phyloP scores from a whole-genome alignment of 164 flowering plant genomes.

The Stephania yunnanensis region DNA sequence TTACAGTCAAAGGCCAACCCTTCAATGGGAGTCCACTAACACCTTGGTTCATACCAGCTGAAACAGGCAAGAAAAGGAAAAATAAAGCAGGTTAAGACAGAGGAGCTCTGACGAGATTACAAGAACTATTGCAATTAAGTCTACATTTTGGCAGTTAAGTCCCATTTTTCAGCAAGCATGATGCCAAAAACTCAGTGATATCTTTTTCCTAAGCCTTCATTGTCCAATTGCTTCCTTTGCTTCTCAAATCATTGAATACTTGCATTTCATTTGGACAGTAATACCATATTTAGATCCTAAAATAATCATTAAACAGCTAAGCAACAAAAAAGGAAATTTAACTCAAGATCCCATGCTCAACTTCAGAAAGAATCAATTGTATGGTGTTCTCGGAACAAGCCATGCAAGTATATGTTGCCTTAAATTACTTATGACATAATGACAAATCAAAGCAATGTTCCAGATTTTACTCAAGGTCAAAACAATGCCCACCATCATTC shows the following conservation, averaged over 20 bases:
- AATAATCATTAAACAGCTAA: too few species aligned
- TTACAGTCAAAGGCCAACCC: slow-evolving; percentile 92
- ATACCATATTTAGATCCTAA: too few species aligned
- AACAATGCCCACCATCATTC: background rate
- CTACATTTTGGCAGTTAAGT: too few species aligned
- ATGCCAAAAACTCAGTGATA: too few species aligned
- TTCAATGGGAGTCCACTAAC: slow-evolving; percentile 64
- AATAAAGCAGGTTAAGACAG: background rate
- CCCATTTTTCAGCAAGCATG: too few species aligned
- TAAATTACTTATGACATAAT: background rate
- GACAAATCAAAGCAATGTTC: background rate
- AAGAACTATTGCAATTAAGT: background rate
- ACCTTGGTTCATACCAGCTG: slow-evolving; percentile 66
- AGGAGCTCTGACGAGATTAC: background rate
- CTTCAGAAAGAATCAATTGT: too few species aligned
- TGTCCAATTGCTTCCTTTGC: too few species aligned
- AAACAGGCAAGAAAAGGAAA: slow-evolving; percentile 1
- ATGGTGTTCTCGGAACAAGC: background rate
- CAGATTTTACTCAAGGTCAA: background rate
- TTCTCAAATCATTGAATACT: too few species aligned
- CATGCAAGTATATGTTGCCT: background rate
- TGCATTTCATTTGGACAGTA: too few species aligned
- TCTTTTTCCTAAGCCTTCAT: too few species aligned
- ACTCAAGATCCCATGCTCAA: too few species aligned
- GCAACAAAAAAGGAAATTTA: too few species aligned